Evolutionary conservation across 176 grass and related monocot genomes (phyloP).

Genomic region (Aegilops umbellulata): DNA sequence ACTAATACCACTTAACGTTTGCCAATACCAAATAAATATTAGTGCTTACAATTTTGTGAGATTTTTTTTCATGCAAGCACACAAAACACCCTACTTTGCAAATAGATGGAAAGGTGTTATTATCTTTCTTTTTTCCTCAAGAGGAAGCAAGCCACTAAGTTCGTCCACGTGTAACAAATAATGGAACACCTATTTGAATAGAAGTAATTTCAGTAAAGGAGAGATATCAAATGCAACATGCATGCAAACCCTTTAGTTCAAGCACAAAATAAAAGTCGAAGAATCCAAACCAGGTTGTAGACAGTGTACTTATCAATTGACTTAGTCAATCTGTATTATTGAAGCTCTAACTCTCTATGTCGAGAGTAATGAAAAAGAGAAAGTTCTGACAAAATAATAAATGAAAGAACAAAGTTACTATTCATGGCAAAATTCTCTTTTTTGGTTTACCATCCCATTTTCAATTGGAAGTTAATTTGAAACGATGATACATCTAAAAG

Average conservation of each 20-base stretch:
- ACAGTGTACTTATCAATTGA: background rate
- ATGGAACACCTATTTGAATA: slow-evolving; percentile 4
- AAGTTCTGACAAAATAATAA: background rate
- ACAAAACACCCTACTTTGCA: background rate
- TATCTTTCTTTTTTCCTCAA: background rate
- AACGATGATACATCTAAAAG: background rate
- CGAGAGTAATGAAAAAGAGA: background rate
- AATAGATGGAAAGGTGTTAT: background rate
- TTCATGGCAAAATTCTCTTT: background rate
- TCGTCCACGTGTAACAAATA: background rate
- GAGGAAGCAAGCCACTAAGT: background rate
- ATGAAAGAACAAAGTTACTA: background rate
- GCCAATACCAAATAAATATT: background rate
- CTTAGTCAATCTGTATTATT: background rate
- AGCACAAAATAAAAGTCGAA: background rate
- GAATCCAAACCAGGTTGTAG: background rate
- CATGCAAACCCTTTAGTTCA: background rate
- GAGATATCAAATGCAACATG: background rate
- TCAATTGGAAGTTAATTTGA: background rate
- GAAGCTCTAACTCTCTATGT: background rate
- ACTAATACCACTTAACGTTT: slow-evolving; percentile 12
- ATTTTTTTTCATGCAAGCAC: background rate
- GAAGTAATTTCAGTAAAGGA: slow-evolving; percentile 17
- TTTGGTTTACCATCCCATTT: background rate
- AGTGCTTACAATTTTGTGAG: background rate